Conservation (phyloP, 2,329 filamentous ascomycete genomes). For the Ophiocordyceps robertsii region DNA sequence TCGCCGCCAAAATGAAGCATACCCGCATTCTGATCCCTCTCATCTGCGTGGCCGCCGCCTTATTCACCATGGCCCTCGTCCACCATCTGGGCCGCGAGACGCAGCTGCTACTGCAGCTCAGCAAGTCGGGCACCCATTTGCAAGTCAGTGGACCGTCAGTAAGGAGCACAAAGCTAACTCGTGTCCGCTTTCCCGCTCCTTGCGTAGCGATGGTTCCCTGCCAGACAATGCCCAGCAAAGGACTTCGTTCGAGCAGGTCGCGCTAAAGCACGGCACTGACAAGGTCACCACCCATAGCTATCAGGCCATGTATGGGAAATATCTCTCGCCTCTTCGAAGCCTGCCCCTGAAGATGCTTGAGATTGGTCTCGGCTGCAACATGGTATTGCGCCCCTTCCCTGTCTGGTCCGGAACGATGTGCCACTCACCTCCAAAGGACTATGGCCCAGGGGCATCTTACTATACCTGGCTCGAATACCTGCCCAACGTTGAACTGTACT, state of each 20-base stretch:
- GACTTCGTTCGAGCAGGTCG: constrained; percentile 11
- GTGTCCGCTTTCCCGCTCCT: background rate
- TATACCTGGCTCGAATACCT: constrained; percentile 27
- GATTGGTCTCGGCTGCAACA: constrained; percentile 26
- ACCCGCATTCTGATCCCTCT: constrained; percentile 1
- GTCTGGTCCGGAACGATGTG: background rate
- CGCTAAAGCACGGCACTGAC: constrained; percentile 21
- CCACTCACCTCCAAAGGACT: constrained; percentile 7
- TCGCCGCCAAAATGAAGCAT: constrained; percentile 1
- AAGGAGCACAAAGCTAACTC: background rate
- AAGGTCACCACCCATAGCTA: constrained; percentile 25
- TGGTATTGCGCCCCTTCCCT: constrained; percentile 8
- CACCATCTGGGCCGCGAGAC: constrained; percentile 3
- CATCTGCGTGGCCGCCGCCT: constrained; percentile 1
- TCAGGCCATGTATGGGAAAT: constrained; percentile 26
- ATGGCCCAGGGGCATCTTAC: constrained; percentile 24
- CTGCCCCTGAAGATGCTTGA: constrained; percentile 24
- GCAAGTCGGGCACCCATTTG: constrained; percentile 2
- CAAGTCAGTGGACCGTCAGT: background rate
- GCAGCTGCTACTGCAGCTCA: background rate
- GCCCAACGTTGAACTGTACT: constrained; percentile 24
- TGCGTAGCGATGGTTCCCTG: background rate
- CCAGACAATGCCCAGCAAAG: background rate
- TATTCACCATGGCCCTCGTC: constrained; percentile 3
- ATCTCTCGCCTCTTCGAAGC: constrained; percentile 17